phyloP scores from a whole-genome alignment of 169 alveolate species.

The Besnoitia besnoiti region DNA sequence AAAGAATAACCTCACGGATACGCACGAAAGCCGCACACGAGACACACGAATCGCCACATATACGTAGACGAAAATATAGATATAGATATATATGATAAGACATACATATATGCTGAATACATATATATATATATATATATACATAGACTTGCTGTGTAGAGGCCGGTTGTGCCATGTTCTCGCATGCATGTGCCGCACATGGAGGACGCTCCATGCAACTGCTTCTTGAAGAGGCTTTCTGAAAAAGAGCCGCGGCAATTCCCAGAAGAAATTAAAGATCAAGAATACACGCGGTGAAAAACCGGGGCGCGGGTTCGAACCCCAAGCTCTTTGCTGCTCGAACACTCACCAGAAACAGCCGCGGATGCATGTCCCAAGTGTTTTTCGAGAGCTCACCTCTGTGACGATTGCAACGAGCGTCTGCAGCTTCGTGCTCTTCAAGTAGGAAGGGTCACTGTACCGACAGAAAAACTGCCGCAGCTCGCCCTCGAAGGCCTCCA shows the following conservation, averaged over 20 bases:
- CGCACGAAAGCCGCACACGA: not conserved
- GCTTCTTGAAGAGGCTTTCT: no score
- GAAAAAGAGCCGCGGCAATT: no score
- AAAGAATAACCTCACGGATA: not conserved
- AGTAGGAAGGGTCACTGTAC: conserved; percentile 86
- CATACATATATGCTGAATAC: not conserved
- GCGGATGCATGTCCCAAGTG: not conserved
- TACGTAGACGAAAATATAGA: not conserved
- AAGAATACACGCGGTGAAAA: no score
- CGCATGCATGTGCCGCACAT: not conserved
- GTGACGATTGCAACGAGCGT: conserved; percentile 29
- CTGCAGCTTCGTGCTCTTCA: conserved; percentile 79
- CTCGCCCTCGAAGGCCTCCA: conserved; percentile 74
- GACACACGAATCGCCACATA: not conserved
- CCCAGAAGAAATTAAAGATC: no score
- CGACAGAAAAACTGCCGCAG: conserved; percentile 81
- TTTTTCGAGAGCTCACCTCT: not conserved
- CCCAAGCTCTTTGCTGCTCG: no score
- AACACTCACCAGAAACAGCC: no score
- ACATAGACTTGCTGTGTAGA: not conserved
- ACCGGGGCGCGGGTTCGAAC: no score
- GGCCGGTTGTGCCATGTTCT: not conserved
- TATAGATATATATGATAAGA: not conserved
- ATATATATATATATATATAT: not conserved
- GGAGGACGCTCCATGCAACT: no score